Evolutionary conservation across 2,329 filamentous ascomycete genomes (phyloP), one percentile per base, ranked within the genome.

Genomic region (Sclerotinia spermophila): DNA sequence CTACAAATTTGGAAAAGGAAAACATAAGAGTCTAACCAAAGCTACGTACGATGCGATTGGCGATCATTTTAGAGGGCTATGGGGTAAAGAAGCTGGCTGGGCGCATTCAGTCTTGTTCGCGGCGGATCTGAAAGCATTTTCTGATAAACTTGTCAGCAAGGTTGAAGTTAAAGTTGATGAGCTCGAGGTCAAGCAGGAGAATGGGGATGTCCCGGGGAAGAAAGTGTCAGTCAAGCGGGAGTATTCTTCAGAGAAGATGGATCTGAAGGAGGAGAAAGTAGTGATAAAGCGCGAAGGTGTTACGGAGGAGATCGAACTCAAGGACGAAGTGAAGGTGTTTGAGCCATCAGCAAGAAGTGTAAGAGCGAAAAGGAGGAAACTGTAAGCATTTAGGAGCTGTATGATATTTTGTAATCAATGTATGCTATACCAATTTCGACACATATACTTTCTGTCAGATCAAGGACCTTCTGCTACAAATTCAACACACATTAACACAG

Each of bases 91-190:
- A 77, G 96, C 96, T 1, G 96, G 96, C 1, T 99, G 96, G 96
- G 96, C 96, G 15, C 96, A 99, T 82, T 97, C 93, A 3, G 96
- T 99, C 13, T 84, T 99, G 19, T 99, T 99, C 78, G 97, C 96
- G 0, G 96, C 96, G 0, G 94, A 99, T 78, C 81, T 99, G 70
- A 92, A 89, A 78, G 88, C 92, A 0, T 98, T 98, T 77, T 90
- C 94, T 0, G 91, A 92, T 83, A 74, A 75, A 79, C 78, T 74
- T 40, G 80, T 82, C 1, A 81, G 78, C 5, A 85, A 86, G 75
- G 79, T 79, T 13, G 83, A 85, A 74, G 77, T 86, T 33, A 83
- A 86, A 70, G 81, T 83, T 60, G 82, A 84, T 44, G 79, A 80
- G 58, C 74, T 76, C 45, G 80, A 79, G 72, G 76, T 78, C 33